These are phyloP conservation scores for Allium fistulosum DNA, from an alignment of 106 monocot genomes.

Conservation along the genomic window DNA sequence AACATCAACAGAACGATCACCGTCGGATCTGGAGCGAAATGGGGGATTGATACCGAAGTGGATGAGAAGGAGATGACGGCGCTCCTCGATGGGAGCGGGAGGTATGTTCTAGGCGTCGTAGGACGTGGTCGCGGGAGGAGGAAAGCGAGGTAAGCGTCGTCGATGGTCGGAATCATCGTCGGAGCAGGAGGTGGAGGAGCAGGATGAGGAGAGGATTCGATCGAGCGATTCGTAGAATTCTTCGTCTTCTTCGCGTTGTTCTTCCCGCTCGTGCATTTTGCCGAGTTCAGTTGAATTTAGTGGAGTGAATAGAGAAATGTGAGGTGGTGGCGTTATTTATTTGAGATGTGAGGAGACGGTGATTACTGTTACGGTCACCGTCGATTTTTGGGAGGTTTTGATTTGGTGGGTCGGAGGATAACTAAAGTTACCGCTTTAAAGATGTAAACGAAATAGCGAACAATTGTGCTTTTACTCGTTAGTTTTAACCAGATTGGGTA, in stretches of 20 bases:
- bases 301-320: too few species aligned
- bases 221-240: constrained; percentile 83
- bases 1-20: constrained; percentile 11
- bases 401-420: too few species aligned
- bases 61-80: constrained; percentile 60
- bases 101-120: constrained; percentile 70
- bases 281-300: too few species aligned
- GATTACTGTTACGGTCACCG: too few species aligned
- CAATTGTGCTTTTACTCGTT: too few species aligned
- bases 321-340: too few species aligned
- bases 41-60: constrained; percentile 47
- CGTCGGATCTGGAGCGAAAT: constrained; percentile 6
- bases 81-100: constrained; percentile 71
- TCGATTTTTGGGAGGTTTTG: too few species aligned
- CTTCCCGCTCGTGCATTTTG: constrained; percentile 11
- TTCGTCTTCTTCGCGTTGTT: constrained; percentile 49
- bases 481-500: too few species aligned
- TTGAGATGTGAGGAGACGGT: too few species aligned
- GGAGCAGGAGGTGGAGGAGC: constrained; percentile 72
- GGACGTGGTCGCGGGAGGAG: constrained; percentile 15
- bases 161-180: constrained; percentile 25
- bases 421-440: too few species aligned
- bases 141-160: constrained; percentile 6
- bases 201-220: constrained; percentile 45
- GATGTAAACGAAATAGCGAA: too few species aligned